Conservation (phyloP, 2,329 filamentous ascomycete species). For the Blumeria hordei region DNA sequence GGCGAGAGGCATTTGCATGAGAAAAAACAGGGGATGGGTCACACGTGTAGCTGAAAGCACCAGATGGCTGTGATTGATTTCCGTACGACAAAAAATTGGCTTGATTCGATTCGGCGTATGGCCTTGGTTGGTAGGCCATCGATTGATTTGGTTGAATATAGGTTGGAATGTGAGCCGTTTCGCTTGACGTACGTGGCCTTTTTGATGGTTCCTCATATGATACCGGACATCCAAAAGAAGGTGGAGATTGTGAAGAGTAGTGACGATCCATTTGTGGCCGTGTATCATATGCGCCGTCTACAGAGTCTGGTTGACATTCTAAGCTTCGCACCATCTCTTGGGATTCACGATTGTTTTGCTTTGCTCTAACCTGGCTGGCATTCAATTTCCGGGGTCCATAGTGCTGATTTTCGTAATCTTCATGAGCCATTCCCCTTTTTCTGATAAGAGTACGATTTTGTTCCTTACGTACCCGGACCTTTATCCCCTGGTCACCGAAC, state of each 20-base stretch:
- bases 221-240: conserved; percentile 4
- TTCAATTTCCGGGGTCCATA: conserved; percentile 6
- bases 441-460: conserved; percentile 26
- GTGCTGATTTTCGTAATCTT: conserved; percentile 14
- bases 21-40: conserved; percentile 4
- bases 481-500: conserved; percentile 72
- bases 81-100: conserved; percentile 3
- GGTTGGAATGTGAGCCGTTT: conserved; percentile 5
- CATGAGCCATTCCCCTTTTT: conserved; percentile 13
- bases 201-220: conserved; percentile 7
- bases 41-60: conserved; percentile 4
- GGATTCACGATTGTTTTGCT: conserved; percentile 2
- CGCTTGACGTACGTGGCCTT: conserved; percentile 7
- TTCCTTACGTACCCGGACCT: conserved; percentile 62
- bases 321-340: conserved; percentile 4
- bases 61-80: conserved; percentile 3
- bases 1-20: conserved; percentile 2
- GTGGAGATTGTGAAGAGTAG: conserved; percentile 6
- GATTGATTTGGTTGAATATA: conserved; percentile 5
- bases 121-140: conserved; percentile 4
- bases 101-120: conserved; percentile 5
- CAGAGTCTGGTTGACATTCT: conserved; percentile 4
- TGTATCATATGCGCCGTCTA: conserved; percentile 5
- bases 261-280: conserved; percentile 4
- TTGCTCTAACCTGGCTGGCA: conserved; percentile 2